Base-by-base conservation (phyloP, 2,329 filamentous ascomycete species). In the Paraconiothyrium sp. region DNA sequence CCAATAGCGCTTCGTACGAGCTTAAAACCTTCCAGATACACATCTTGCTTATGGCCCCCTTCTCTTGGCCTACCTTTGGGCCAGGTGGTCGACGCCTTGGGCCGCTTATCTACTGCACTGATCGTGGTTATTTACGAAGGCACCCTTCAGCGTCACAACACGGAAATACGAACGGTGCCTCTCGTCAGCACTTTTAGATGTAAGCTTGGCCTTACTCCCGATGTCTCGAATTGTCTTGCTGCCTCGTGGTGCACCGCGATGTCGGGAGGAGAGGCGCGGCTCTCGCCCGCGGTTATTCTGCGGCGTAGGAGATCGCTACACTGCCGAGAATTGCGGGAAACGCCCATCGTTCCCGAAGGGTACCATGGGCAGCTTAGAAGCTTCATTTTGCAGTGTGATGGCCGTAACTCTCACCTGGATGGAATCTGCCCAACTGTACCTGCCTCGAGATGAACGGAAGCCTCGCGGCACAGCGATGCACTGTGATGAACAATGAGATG, bases 361-460 rank as follows among this genome's bases (percentile, higher is more conserved):
- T 49, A 20, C 22, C 14, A 24, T 22, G 24, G 43, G n/a, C n/a
- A 41, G 16, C 39, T 41, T 41, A 49, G n/a, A n/a, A 7, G 8
- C 43, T 57, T 57, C 24, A 35, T 14, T 24, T 30, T 37, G n/a
- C n/a, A 48, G 16, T 47, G 34, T 49, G 54, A 57, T 48, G 34
- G n/a, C 46, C 32, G 34, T 57, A 32, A 49, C 44, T 57, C 43
- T 48, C n/a, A 39, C 43, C 46, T 48, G n/a, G 32, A 24, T 16
- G 11, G n/a, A 57, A 39, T 57, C 43, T 49, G 54, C 54, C 44
- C 54, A 57, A 48, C 44, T 20, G 43, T 41, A n/a, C 6, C 9
- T 39, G 43, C 47, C 43, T 37, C 11, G 44, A 39, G 13, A 24
- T 47, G 30, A 39, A 35, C 20, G 34, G 43, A 48, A 57, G 37